A percentile compares a stretch with the other conserved stretches of the same genome.
Evolutionary conservation across 352 stramenopile species (phyloP).

Genomic region (Albugo candida): DNA sequence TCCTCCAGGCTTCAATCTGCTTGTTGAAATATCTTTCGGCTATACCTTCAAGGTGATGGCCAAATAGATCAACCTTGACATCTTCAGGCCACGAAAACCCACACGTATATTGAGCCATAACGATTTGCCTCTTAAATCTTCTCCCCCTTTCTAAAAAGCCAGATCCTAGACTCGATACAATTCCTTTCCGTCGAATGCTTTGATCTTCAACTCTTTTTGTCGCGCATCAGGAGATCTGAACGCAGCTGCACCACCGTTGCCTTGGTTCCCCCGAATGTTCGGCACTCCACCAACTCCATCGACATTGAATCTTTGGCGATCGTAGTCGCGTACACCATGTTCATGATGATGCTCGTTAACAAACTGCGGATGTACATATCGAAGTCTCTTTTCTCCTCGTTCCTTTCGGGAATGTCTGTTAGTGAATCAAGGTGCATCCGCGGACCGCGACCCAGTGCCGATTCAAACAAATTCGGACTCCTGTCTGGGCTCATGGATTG

Average conservation of each 20-base stretch:
- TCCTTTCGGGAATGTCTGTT: not conserved
- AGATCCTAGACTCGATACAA: constrained; percentile 4
- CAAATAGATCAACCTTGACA: not conserved
- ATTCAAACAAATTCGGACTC: no score
- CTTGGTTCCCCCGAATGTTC: no score
- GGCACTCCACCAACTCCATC: no score
- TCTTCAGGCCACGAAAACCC: not conserved
- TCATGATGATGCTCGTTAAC: no score
- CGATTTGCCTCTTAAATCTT: not conserved
- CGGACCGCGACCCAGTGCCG: no score
- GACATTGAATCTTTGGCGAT: no score
- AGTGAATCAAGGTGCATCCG: no score
- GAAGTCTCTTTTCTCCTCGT: constrained; percentile 3
- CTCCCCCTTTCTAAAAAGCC: constrained; percentile 1
- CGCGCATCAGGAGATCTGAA: no score
- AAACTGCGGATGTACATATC: no score
- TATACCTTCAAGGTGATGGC: not conserved
- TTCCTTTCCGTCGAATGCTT: constrained; percentile 7
- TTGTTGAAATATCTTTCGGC: not conserved
- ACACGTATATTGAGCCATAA: not conserved
- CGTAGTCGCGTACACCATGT: no score
- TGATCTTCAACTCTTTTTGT: constrained; percentile 4
- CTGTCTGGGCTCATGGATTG: no score
- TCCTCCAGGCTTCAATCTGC: not conserved
- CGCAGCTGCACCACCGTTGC: no score